Evolutionary conservation across 2,329 filamentous ascomycete species (phyloP).

Genomic region (Colletotrichum higginsianum): DNA sequence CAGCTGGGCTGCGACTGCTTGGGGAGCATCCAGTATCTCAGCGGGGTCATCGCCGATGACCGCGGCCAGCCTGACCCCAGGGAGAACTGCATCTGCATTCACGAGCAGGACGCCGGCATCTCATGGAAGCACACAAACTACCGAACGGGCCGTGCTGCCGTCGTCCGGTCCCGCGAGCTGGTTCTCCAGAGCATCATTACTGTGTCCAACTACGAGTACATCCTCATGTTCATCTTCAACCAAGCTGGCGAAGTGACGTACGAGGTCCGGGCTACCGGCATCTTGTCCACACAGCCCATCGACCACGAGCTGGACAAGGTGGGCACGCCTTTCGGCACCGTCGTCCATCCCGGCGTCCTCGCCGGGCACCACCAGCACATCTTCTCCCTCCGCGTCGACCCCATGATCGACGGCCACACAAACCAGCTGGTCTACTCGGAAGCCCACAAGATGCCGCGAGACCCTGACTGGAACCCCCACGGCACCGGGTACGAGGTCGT

Average conservation of each 20-base stretch:
- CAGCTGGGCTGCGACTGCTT: slow-evolving; percentile 78
- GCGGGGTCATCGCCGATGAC: slow-evolving; percentile 66
- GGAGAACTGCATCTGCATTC: slow-evolving; percentile 76
- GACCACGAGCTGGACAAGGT: slow-evolving; percentile 69
- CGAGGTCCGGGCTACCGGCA: slow-evolving; percentile 77
- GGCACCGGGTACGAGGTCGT: slow-evolving; percentile 37
- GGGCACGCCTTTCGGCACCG: slow-evolving; percentile 67
- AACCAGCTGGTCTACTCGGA: slow-evolving; percentile 70
- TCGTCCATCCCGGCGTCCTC: slow-evolving; percentile 70
- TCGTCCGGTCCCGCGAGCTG: slow-evolving; percentile 73
- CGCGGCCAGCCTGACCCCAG: slow-evolving; percentile 68
- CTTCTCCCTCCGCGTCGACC: slow-evolving; percentile 77
- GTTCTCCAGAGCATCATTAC: slow-evolving; percentile 79
- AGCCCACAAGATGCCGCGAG: slow-evolving; percentile 33
- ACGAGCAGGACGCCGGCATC: slow-evolving; percentile 79
- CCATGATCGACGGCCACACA: slow-evolving; percentile 70
- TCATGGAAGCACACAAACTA: slow-evolving; percentile 81
- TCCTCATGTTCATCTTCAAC: slow-evolving; percentile 76
- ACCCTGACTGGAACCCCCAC: slow-evolving; percentile 37
- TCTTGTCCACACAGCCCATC: slow-evolving; percentile 68
- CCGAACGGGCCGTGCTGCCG: slow-evolving; percentile 73
- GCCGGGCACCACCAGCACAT: slow-evolving; percentile 78
- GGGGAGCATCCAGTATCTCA: slow-evolving; percentile 72
- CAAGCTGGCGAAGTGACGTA: slow-evolving; percentile 73
- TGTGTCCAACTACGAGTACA: slow-evolving; percentile 80